Conservation (phyloP, 768 basidiomycete genomes). For the Pulveroboletus sp. region DNA sequence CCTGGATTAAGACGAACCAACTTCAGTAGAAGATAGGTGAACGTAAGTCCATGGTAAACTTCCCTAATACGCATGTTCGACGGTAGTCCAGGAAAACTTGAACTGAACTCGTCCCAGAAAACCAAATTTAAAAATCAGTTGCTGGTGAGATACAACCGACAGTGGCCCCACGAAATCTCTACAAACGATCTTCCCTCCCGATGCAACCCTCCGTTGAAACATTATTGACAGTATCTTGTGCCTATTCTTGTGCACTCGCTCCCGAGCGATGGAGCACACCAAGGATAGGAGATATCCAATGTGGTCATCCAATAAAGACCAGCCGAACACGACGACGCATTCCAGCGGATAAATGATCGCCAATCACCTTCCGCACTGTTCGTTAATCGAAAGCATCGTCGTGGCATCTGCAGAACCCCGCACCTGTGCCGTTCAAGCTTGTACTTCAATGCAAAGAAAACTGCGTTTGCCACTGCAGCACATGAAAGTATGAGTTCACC, state of each 20-base stretch:
- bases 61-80: background rate
- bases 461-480: no score
- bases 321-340: background rate
- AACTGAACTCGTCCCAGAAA: background rate
- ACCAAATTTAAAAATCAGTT: background rate
- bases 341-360: background rate
- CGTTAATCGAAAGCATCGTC: background rate
- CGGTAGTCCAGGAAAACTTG: background rate
- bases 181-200: conserved; percentile 15
- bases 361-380: background rate
- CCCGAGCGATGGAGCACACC: background rate
- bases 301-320: background rate
- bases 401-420: background rate
- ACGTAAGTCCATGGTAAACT: background rate
- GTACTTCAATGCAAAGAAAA: no score
- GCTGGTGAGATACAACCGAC: background rate
- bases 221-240: background rate
- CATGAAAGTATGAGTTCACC: background rate
- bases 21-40: background rate
- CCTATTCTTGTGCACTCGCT: background rate
- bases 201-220: background rate
- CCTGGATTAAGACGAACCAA: no score
- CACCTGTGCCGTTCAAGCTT: background rate
- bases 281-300: background rate
- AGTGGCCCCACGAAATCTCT: background rate